Percentiles rank a stretch among this genome's conserved stretches.
Evolutionary conservation across 1,139 yeast genomes (phyloP).

Genomic region (Candida tropicalis): DNA sequence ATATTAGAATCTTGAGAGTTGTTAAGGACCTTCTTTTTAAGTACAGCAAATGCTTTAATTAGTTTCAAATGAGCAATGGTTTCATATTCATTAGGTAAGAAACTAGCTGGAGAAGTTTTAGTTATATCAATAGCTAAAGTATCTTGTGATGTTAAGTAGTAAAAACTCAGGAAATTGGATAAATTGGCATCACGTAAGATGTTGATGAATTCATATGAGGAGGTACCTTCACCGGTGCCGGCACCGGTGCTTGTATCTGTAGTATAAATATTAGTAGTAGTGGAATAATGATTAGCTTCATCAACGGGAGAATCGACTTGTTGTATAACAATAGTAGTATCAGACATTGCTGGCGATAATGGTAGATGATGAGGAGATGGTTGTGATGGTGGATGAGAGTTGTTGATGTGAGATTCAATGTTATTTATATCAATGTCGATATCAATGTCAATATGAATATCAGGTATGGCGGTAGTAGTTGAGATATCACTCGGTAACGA

Average conservation of each 20-base stretch:
- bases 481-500: not conserved
- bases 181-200: not conserved
- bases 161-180: conserved; percentile 1
- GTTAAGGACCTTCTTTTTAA: conserved; percentile 20
- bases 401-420: not conserved
- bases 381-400: not conserved
- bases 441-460: not conserved
- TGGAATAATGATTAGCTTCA: not conserved
- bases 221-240: not conserved
- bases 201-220: not conserved
- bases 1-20: conserved; percentile 8
- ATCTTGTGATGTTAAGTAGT: not conserved
- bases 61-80: conserved; percentile 33
- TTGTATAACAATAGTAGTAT: not conserved
- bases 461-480: not conserved
- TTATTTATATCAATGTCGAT: not conserved
- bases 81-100: conserved; percentile 5
- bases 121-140: conserved; percentile 1
- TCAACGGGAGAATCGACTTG: not conserved
- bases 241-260: no score
- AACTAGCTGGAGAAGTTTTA: not conserved
- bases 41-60: conserved; percentile 27
- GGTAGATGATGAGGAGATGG: no score
- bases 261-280: no score
- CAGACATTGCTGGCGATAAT: conserved; percentile 2